Evolutionary conservation across 2,329 filamentous ascomycete species (phyloP).

Genomic region (Penicillium sp.): DNA sequence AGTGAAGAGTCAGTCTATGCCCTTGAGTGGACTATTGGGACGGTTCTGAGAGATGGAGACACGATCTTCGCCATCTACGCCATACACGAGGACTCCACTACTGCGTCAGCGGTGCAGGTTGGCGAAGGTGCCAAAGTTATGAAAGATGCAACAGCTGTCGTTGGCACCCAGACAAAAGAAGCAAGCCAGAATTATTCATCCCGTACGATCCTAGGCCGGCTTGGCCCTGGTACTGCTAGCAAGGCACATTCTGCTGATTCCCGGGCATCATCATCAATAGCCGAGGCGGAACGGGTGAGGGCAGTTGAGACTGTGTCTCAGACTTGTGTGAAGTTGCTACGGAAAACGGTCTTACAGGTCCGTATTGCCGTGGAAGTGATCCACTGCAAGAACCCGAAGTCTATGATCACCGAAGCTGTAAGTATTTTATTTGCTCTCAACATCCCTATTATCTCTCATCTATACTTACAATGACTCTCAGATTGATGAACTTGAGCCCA

Average conservation of each 20-base stretch:
- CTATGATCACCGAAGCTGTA: conserved; percentile 89
- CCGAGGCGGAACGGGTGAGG: conserved; percentile 75
- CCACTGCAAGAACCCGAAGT: conserved; percentile 96
- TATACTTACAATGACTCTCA: conserved; percentile 28
- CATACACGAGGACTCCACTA: conserved; percentile 72
- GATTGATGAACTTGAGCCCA: conserved; percentile 89
- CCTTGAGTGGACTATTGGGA: conserved; percentile 95
- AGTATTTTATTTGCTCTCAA: conserved; percentile 29
- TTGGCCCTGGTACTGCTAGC: conserved; percentile 41
- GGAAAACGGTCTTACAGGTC: conserved; percentile 90
- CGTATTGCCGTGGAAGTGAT: conserved; percentile 93
- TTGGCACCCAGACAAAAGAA: conserved; percentile 60
- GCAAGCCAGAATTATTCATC: conserved; percentile 40
- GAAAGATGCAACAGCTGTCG: conserved; percentile 70
- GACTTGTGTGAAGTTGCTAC: conserved; percentile 76
- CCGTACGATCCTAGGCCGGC: conserved; percentile 33
- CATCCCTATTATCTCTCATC: not conserved
- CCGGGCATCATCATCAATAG: conserved; percentile 55
- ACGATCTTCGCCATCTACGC: conserved; percentile 92
- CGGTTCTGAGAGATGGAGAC: conserved; percentile 88
- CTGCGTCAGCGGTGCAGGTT: conserved; percentile 49
- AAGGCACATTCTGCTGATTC: conserved; percentile 47
- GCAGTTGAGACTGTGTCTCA: conserved; percentile 83
- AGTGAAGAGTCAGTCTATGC: conserved; percentile 94
- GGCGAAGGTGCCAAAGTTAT: conserved; percentile 73